Evolutionary conservation across 2,329 filamentous ascomycete species (phyloP), one percentile per base, ranked within the genome.

Genomic region (Beauveria caledonica): DNA sequence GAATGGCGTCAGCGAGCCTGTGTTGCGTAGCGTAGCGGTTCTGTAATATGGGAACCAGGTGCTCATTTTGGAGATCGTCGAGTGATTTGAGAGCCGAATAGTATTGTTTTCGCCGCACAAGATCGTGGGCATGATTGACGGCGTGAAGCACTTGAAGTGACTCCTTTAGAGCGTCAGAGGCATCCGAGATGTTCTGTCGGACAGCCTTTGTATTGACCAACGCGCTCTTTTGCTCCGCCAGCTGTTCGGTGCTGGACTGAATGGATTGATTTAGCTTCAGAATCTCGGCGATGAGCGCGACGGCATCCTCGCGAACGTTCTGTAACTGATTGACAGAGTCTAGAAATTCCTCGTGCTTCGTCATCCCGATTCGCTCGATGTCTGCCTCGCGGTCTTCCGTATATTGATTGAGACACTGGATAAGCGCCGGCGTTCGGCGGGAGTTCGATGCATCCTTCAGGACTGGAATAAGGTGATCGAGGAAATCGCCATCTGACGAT

Each of bases 341-440:
- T 39, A 97, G 87, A 70, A 99, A 99, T 69, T 97, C 94, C 70
- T 97, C 93, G 69, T 99, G 94, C 68, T 97, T 96, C 11, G 90
- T 93, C 68, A 96, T 86, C 67, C 94, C 96, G 67, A 97, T 95
- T 23, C 85, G 85, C 76, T 99, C 94, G 65, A 99, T 97, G 68
- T 97, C 92, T 15, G 84, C 76, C 73, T 99, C 94, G 63, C 92
- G 87, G 51, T 94, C 90, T 66, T 88, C 86, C 39, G 92, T 90
- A 73, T 96, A 95, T 66, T 87, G 86, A 13, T 64, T 69, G 25
- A 76, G 80, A 63, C 89, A 89, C 67, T 92, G 87, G 53, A 92
- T 84, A 45, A 99, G 81, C 62, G 86, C 84, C 44, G 80, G 80
- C 7, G 87, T 87, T 68, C 89, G 82, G 70, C 89, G 87, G 60